These are phyloP conservation scores for Phytomonas francai DNA, from an alignment of 208 protist species.

Conservation along the genomic window DNA sequence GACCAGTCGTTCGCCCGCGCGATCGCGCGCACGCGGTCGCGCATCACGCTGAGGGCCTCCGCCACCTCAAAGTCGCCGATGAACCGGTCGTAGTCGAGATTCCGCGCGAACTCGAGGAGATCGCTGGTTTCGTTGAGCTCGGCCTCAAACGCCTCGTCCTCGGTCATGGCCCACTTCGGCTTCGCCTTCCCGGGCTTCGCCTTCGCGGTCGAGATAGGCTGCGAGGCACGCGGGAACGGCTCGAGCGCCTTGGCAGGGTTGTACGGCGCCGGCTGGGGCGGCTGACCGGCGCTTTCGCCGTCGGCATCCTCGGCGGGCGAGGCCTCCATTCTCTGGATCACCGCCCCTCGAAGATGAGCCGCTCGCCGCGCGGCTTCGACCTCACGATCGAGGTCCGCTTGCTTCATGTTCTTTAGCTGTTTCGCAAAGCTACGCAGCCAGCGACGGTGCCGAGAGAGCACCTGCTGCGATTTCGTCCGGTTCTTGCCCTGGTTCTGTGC, in stretches of 20 bases:
- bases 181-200: constrained; percentile 29
- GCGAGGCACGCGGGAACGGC: constrained; percentile 29
- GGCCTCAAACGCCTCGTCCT: constrained; percentile 83
- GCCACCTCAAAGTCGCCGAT: constrained; percentile 87
- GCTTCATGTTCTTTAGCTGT: constrained; percentile 77
- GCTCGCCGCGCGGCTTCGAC: constrained; percentile 52
- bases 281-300: constrained; percentile 10
- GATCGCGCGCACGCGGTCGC: constrained; percentile 81
- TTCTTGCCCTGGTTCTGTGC: constrained; percentile 42
- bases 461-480: constrained; percentile 37
- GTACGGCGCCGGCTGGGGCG: constrained; percentile 10
- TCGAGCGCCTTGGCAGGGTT: background rate
- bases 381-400: constrained; percentile 52
- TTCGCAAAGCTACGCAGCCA: constrained; percentile 80
- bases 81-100: constrained; percentile 86
- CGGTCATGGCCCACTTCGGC: constrained; percentile 89
- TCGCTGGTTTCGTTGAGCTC: constrained; percentile 62
- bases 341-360: constrained; percentile 26
- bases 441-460: constrained; percentile 61
- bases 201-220: constrained; percentile 16
- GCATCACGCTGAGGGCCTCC: constrained; percentile 84
- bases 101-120: constrained; percentile 79
- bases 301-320: background rate
- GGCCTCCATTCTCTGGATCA: constrained; percentile 13
- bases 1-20: constrained; percentile 70